phyloP scores from a whole-genome alignment of 805 yeast genomes.

The Pichia eremophila region DNA sequence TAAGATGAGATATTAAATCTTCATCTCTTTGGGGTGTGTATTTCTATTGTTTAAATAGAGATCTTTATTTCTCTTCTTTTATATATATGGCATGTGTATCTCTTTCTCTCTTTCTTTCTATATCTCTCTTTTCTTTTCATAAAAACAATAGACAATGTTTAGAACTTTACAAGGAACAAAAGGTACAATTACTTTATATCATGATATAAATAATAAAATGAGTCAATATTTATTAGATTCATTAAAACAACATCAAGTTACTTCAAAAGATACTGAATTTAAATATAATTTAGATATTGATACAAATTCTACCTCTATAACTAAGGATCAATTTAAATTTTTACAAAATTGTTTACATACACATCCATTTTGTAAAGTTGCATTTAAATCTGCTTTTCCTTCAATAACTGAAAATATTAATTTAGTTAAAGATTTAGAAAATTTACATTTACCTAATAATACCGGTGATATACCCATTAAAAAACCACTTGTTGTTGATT shows the following conservation, averaged over 20 bases:
- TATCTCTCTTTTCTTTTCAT: not conserved
- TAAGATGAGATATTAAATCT: no score
- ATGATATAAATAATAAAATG: conserved; percentile 17
- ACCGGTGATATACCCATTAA: conserved; percentile 4
- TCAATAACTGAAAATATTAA: conserved; percentile 9
- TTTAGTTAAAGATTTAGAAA: conserved; percentile 13
- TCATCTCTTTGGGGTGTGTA: no score
- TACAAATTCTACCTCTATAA: conserved; percentile 17
- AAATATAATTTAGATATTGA: conserved; percentile 18
- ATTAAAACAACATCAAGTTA: conserved; percentile 8
- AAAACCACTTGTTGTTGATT: conserved; percentile 50
- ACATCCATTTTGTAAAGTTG: conserved; percentile 21
- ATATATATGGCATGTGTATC: no score
- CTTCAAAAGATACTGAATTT: conserved; percentile 7
- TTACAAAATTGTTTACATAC: conserved; percentile 20
- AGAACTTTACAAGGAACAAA: conserved; percentile 36
- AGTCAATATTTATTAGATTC: conserved; percentile 11
- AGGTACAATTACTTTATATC: conserved; percentile 38
- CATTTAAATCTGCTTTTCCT: conserved; percentile 25
- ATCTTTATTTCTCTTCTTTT: no score
- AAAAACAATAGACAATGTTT: conserved; percentile 23
- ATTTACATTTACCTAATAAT: conserved; percentile 5
- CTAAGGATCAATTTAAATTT: conserved; percentile 24
- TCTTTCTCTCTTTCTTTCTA: no score
- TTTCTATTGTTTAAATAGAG: no score